Base-by-base conservation (phyloP, 108 stramenopile species). In the Cyclotella choctawhatcheeana region DNA sequence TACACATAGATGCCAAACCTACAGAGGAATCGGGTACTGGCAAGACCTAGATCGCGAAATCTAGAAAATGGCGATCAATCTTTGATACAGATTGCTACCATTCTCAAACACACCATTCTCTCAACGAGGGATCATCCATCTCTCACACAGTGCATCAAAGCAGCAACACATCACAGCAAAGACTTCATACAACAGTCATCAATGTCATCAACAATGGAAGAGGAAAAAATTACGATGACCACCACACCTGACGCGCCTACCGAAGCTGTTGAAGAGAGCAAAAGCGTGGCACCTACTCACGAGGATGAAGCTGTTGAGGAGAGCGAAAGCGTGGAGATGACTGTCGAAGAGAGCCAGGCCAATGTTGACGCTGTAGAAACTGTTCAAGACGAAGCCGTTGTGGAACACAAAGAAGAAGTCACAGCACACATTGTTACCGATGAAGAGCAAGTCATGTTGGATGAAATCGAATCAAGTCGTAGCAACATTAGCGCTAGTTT, bases 391-490 rank as follows among this genome's bases (percentile, higher is more conserved):
- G 37, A 40, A 6, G 37, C 6, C 37, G 37, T 40, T 6, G 8
- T 12, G 8, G 12, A 40, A 40, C 37, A 48, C 4, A n/a, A 48
- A n/a, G n/a, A 48, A n/a, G 47, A 4, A 10, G 18, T n/a, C 47
- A 4, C 47, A 8, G 17, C 17, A 10, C 12, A 48, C 47, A n/a
- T 17, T 48, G 47, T 4, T n/a, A 4, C 18, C 18, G 47, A 48
- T n/a, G 47, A 48, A 8, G 47, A 48, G 8, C 16, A 48, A 48
- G 47, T n/a, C 4, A n/a, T n/a, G n/a, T 4, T 4, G 12, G 47
- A 48, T n/a, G 17, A 48, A n/a, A 48, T 48, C 18, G 47, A 48
- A 48, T n/a, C 47, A 10, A 48, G 47, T n/a, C 47, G 47, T n/a
- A 48, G 47, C 37, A 40, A 40, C 37, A 40, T 40, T 48, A 4